Evolutionary conservation across 345 rosid species (phyloP).

Genomic region (Capsella bursapastoris): DNA sequence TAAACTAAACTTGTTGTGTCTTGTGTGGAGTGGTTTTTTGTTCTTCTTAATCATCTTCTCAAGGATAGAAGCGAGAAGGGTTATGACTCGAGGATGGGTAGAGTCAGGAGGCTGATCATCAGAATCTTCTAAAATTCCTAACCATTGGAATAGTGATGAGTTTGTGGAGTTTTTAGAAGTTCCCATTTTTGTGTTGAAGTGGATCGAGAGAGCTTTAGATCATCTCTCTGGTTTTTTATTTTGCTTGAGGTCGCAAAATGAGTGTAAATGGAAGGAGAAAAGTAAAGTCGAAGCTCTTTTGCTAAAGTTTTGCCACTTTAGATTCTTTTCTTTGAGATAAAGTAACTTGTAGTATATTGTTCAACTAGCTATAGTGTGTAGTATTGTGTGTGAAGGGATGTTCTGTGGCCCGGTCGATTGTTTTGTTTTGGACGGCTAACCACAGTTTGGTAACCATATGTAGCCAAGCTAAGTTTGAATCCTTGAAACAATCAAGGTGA

Average conservation of each 20-base stretch:
- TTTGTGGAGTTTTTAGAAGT: conserved; percentile 28
- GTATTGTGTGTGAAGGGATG: conserved; percentile 15
- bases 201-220: conserved; percentile 4
- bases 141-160: conserved; percentile 36
- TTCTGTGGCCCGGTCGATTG: neutral
- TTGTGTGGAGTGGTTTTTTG: conserved; percentile 3
- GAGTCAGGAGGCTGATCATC: conserved; percentile 35
- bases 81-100: conserved; percentile 36
- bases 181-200: conserved; percentile 30
- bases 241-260: conserved; percentile 18
- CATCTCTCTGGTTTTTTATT: neutral
- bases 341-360: conserved; percentile 36
- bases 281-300: conserved; percentile 34
- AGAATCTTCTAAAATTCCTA: conserved; percentile 42
- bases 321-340: conserved; percentile 43
- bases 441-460: conserved; percentile 10
- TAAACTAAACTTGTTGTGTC: conserved; percentile 40
- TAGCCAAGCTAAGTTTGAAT: neutral
- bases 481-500: neutral
- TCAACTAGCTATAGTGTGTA: conserved; percentile 3
- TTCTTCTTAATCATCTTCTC: conserved; percentile 41
- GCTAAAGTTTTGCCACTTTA: conserved; percentile 36
- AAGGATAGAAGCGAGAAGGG: conserved; percentile 42
- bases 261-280: conserved; percentile 16
- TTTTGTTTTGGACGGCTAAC: conserved; percentile 17